Evolutionary conservation across 495 filamentous ascomycete genomes (phyloP), one percentile per base, ranked within the genome.

Genomic region (Lasiosphaeriaceae sp.): DNA sequence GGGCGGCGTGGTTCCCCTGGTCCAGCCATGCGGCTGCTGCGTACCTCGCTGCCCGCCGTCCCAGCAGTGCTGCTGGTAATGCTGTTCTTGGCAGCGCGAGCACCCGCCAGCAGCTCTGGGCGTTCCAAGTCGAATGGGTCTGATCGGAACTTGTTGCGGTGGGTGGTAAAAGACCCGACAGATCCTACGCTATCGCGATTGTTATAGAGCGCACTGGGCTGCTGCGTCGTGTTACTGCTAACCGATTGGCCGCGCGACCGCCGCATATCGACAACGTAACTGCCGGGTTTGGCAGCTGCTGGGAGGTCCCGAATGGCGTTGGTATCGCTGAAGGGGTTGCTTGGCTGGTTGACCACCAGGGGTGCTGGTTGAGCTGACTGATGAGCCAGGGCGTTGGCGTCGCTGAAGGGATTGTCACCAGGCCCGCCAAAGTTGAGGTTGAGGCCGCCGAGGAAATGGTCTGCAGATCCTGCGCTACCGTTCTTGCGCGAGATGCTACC

Each of bases 71-170:
- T 60, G 51, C 50, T 62, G 24, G 47, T 62, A 47, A 54, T 59
- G 47, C 24, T 59, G 49, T 39, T 62, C 31, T 43, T 54, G 11
- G 46, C 51, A 6, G 31, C 44, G 23, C 60, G 62, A 12, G 56
- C 65, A 45, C 63, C 61, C 0, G 58, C 66, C 34, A 77, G 62
- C 4, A 80, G 67, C 54, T 79, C 77, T 14, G 82, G 80, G 23
- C 75, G 70, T 50, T 87, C 83, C 1, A 87, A 69, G 60, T 88
- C 86, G 58, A 87, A 88, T 0, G 85, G 84, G 51, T 88, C 81
- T 16, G 84, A 87, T 54, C 84, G 83, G 63, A 79, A 80, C 54
- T 80, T 82, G 50, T 74, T 76, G 56, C 75, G 67, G 11, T 69
- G 63, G 7, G 65, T 67, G 3, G 64, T 59, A 21, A 71, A 59